Base-by-base conservation (phyloP, 2,329 filamentous ascomycete species). In the Alternaria brassicae region DNA sequence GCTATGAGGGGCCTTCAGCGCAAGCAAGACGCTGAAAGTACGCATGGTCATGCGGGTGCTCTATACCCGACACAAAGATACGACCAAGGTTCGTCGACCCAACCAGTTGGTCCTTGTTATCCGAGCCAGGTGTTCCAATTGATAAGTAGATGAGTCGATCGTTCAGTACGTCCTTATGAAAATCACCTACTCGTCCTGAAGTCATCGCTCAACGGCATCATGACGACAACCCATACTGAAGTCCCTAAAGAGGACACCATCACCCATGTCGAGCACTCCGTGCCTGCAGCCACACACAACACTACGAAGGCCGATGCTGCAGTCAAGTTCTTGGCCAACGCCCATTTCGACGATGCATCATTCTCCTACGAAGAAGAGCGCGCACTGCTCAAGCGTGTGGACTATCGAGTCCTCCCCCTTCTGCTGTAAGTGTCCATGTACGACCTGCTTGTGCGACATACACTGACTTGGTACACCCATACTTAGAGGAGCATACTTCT, bases 401-500 rank as follows among this genome's bases (percentile, higher is more conserved):
- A 85, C 66, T 63, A 79, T n/a, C 73, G 78, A 39, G 76, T 85
- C 17, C 73, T 85, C 6, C 82, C 83, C 1, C 78, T 85, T 44
- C 83, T 89, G 60, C 77, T 88, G 32, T 36, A n/a, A 36, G 32
- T 36, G 15, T 36, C 3, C 15, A 5, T n/a, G 2, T 36, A 8
- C 32, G 32, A n/a, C n/a, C 32, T 36, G 15, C 32, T n/a, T 36
- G 32, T 36, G 32, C n/a, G 32, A n/a, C 15, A 36, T 36, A 15
- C 8, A 36, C 32, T 36, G 32, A 36, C 32, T 13, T 36, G n/a
- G 32, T 36, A 36, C 32, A n/a, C 15, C 32, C 5, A n/a, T 7
- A n/a, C n/a, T 7, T 8, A 36, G 32, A 10, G 80, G 81, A n/a
- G 84, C 84, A 6, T 88, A 88, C 73, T 86, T 86, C 72, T 83